Evolutionary conservation across 2,329 filamentous ascomycete species (phyloP).

Genomic region (Fusarium sp.): DNA sequence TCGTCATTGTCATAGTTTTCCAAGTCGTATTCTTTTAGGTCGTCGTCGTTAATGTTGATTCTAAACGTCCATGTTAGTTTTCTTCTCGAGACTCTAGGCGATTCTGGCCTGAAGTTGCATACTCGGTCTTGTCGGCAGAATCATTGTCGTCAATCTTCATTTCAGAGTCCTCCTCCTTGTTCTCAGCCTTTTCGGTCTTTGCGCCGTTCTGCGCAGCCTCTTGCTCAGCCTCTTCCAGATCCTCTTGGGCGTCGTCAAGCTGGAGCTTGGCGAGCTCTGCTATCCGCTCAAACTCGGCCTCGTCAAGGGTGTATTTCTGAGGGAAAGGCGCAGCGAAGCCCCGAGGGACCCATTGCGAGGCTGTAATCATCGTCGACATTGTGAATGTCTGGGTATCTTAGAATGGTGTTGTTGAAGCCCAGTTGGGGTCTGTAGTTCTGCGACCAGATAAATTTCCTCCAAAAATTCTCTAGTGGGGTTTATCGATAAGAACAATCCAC

Average conservation of each 20-base stretch:
- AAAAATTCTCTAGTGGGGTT: conserved; percentile 54
- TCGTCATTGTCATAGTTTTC: conserved; percentile 94
- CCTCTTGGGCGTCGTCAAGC: conserved; percentile 91
- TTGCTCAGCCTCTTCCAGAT: conserved; percentile 77
- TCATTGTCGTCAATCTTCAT: conserved; percentile 51
- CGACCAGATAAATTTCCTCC: conserved; percentile 46
- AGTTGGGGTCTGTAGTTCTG: conserved; percentile 26
- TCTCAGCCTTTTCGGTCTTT: conserved; percentile 42
- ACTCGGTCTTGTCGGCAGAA: conserved; percentile 52
- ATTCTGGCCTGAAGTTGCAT: conserved; percentile 8
- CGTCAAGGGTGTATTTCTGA: conserved; percentile 78
- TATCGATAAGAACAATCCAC: conserved; percentile 52
- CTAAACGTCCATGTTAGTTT: conserved; percentile 49
- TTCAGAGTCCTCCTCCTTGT: conserved; percentile 49
- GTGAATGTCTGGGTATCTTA: conserved; percentile 48
- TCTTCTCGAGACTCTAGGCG: background rate
- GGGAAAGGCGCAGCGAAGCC: conserved; percentile 82
- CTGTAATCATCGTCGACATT: conserved; percentile 78
- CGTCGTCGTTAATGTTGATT: conserved; percentile 73
- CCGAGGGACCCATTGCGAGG: conserved; percentile 79
- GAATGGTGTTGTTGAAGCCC: conserved; percentile 31
- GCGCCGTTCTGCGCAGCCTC: conserved; percentile 47
- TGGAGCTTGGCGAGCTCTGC: conserved; percentile 79
- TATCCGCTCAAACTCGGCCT: conserved; percentile 80
- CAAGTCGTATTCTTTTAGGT: conserved; percentile 94